A percentile compares a stretch with the other conserved stretches of the same genome.
These are phyloP conservation scores for Kurtzmaniella cleridarum DNA, from an alignment of 805 yeast genomes.

Conservation along the genomic window DNA sequence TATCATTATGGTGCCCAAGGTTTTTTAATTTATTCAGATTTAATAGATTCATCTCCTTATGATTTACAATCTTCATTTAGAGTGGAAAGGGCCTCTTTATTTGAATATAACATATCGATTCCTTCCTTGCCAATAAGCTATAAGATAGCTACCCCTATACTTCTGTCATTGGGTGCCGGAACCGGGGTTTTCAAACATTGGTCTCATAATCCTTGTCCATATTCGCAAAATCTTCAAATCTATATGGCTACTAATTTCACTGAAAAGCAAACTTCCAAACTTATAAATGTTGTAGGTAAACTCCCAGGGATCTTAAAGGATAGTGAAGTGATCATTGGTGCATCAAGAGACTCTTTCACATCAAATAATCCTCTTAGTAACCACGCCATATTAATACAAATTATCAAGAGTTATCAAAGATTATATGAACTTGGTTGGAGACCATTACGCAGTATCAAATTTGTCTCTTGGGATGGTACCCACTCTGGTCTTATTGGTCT, in stretches of 20 bases:
- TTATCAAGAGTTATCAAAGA: slow-evolving; percentile 29
- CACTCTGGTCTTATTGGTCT: slow-evolving; percentile 31
- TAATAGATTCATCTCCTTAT: neutral
- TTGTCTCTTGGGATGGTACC: slow-evolving; percentile 39
- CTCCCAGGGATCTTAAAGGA: slow-evolving; percentile 34
- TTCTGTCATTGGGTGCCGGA: slow-evolving; percentile 6
- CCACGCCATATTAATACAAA: slow-evolving; percentile 35
- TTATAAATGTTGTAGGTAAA: slow-evolving; percentile 27
- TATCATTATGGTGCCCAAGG: slow-evolving; percentile 21
- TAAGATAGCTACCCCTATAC: slow-evolving; percentile 20
- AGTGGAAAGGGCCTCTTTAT: neutral
- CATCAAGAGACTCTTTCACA: slow-evolving; percentile 34
- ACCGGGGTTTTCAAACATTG: slow-evolving; percentile 13
- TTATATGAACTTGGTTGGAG: slow-evolving; percentile 35
- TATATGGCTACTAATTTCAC: slow-evolving; percentile 12
- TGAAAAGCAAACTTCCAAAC: slow-evolving; percentile 7
- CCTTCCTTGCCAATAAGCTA: slow-evolving; percentile 25
- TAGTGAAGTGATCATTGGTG: slow-evolving; percentile 36
- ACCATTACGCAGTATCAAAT: slow-evolving; percentile 34
- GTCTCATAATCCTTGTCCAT: slow-evolving; percentile 19
- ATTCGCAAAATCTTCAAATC: slow-evolving; percentile 9
- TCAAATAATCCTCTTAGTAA: slow-evolving; percentile 32
- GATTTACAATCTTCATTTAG: neutral
- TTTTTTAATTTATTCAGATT: slow-evolving; percentile 16
- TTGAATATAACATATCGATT: slow-evolving; percentile 6